Conservation (phyloP, 2,329 filamentous ascomycete genomes). For the Hymenoscyphus repandus region DNA sequence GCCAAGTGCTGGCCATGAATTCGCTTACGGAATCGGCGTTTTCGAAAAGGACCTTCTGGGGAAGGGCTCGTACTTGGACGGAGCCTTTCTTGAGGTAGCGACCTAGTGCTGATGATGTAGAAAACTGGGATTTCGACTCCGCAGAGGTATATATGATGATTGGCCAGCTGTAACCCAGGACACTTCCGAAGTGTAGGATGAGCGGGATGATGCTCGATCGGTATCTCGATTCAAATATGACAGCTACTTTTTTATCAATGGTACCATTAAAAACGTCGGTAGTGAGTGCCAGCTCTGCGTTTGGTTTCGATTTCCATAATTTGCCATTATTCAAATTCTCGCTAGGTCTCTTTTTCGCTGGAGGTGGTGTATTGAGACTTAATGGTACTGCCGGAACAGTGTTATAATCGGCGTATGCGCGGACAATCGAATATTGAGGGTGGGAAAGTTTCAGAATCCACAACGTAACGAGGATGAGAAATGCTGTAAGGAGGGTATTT, state of each 20-base stretch:
- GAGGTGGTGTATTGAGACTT: neutral
- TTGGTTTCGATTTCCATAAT: constrained; percentile 3
- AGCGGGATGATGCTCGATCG: constrained; percentile 33
- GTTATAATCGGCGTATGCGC: constrained; percentile 14
- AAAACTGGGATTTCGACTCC: constrained; percentile 23
- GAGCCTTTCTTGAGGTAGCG: constrained; percentile 32
- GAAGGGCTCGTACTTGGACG: constrained; percentile 37
- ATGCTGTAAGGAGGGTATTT: constrained; percentile 21
- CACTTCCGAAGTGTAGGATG: constrained; percentile 35
- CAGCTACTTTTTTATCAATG: constrained; percentile 30
- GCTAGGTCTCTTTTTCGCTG: neutral
- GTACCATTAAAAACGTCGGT: constrained; percentile 21
- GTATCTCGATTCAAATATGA: constrained; percentile 35
- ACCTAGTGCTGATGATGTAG: constrained; percentile 33
- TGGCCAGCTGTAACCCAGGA: constrained; percentile 40
- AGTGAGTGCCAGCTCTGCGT: neutral
- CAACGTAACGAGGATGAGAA: constrained; percentile 21
- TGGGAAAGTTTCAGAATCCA: constrained; percentile 24
- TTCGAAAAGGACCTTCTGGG: constrained; percentile 32
- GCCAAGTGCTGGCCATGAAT: constrained; percentile 31
- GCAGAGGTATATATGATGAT: constrained; percentile 39
- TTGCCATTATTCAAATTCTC: neutral
- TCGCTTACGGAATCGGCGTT: constrained; percentile 25
- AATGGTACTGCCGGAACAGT: neutral
- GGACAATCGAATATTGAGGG: constrained; percentile 19